Conservation (phyloP, 306 rosid genomes). For the Citrullus colocynthis region DNA sequence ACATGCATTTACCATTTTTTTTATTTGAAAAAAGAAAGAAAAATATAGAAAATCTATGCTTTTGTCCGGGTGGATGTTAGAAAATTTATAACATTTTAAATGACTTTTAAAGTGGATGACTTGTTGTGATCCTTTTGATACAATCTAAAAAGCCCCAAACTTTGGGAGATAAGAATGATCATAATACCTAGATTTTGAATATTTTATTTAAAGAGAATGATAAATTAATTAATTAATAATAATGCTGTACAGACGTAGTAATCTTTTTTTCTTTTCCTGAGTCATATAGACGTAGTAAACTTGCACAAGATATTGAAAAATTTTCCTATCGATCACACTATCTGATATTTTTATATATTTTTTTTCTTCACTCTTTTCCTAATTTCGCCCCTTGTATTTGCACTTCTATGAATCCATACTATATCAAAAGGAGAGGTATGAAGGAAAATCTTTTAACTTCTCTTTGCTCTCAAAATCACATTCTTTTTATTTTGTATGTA, state of each 20-base stretch:
- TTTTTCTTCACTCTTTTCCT: background rate
- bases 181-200: background rate
- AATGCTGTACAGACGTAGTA: background rate
- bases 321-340: background rate
- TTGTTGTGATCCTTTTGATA: background rate
- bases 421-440: too few species aligned
- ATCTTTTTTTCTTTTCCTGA: background rate
- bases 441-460: too few species aligned
- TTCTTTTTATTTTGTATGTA: too few species aligned
- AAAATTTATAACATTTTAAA: background rate
- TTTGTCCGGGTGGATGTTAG: background rate
- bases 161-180: background rate
- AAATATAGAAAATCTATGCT: background rate
- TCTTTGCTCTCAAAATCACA: too few species aligned
- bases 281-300: background rate
- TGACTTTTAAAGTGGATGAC: background rate
- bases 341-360: background rate
- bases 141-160: background rate
- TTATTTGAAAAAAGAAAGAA: background rate
- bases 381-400: background rate
- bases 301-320: background rate
- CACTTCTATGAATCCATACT: background rate
- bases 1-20: background rate
- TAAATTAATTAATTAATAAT: background rate
- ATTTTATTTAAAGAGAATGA: background rate